Conservation (phyloP, 2,329 filamentous ascomycete species). For the Aureobasidium sp. region DNA sequence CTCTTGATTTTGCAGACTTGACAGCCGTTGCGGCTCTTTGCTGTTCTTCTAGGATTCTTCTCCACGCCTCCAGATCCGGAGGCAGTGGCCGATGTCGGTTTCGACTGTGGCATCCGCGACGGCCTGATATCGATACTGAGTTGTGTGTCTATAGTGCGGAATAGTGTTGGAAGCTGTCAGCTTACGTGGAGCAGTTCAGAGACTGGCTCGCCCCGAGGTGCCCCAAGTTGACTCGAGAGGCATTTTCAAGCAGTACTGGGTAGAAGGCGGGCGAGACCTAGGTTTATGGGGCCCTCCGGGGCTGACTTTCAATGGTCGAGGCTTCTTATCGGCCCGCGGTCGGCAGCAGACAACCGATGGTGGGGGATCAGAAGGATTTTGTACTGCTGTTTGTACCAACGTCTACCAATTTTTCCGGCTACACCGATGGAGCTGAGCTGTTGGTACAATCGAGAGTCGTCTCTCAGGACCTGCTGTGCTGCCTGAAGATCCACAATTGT, state of each 20-base stretch:
- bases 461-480: background rate
- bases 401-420: background rate
- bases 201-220: background rate
- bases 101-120: constrained; percentile 3
- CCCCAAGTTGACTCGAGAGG: background rate
- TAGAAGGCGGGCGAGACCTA: background rate
- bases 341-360: background rate
- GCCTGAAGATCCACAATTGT: background rate
- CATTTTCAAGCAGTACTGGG: background rate
- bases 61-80: constrained; percentile 12
- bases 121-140: background rate
- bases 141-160: background rate
- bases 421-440: background rate
- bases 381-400: background rate
- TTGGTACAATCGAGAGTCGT: background rate
- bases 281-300: background rate
- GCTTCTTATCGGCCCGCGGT: constrained; percentile 1
- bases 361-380: background rate
- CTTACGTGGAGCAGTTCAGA: background rate
- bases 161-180: background rate
- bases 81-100: constrained; percentile 5
- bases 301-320: background rate
- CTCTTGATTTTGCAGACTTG: constrained; percentile 15
- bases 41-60: constrained; percentile 12
- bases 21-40: constrained; percentile 15